A percentile compares a stretch with the other conserved stretches of the same genome.
phyloP scores from a whole-genome alignment of 2,329 filamentous ascomycete genomes.

The Epichloe baconii region DNA sequence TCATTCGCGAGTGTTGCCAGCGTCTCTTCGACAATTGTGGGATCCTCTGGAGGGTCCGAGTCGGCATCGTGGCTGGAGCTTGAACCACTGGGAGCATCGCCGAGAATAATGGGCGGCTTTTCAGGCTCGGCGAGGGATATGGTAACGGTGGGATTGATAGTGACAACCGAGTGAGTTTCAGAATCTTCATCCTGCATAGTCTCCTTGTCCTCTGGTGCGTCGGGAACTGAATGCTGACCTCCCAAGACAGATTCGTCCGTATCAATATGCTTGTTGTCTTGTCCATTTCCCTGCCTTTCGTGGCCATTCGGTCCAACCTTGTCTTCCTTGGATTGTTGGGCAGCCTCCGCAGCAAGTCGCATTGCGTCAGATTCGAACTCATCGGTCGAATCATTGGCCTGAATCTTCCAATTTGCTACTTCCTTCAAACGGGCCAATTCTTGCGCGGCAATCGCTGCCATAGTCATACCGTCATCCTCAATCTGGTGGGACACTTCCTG shows the following conservation, averaged over 20 bases:
- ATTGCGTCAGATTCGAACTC: slow-evolving; percentile 63
- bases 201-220: background rate
- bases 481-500: slow-evolving; percentile 55
- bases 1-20: slow-evolving; percentile 9
- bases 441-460: slow-evolving; percentile 65
- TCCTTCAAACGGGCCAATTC: slow-evolving; percentile 74
- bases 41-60: background rate
- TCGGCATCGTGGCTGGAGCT: background rate
- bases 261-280: background rate
- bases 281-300: background rate
- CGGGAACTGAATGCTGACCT: background rate
- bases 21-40: background rate
- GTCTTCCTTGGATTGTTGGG: slow-evolving; percentile 17
- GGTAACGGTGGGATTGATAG: background rate
- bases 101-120: background rate
- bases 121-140: background rate
- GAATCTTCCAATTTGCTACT: slow-evolving; percentile 73
- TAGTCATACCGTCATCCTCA: slow-evolving; percentile 66
- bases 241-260: slow-evolving; percentile 3
- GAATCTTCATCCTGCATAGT: background rate
- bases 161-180: background rate
- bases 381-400: slow-evolving; percentile 57
- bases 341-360: slow-evolving; percentile 40
- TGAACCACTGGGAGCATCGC: background rate
- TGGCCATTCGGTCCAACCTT: background rate